Evolutionary conservation across 352 stramenopile genomes (phyloP), one percentile per base, ranked within the genome.

Genomic region (Saprolegnia diclina): DNA sequence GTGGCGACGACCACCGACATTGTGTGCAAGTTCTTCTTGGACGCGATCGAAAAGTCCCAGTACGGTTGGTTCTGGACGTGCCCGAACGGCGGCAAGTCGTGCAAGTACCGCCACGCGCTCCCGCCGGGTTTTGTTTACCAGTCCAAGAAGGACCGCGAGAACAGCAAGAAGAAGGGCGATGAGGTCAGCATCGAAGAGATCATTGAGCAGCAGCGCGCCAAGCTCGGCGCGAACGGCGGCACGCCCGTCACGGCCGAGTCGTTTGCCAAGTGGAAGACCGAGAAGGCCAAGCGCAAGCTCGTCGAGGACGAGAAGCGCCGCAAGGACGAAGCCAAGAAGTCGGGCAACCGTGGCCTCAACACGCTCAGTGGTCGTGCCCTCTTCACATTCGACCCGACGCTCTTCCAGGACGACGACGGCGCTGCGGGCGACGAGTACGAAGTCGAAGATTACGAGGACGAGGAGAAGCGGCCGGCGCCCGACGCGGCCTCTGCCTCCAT

Each of bases 1-100:
- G 77, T 78, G n/a, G 73, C 76, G 32, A 95, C 83, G 56, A 83
- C 90, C 62, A 95, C 87, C 22, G 87, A 95, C 69, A 95, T 95
- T 70, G 87, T 95, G 19, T 96, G 88, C 77, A 94, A 94, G 65
- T 79, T 91, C 74, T 96, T 96, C 67, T 76, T 96, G 74, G 88
- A 96, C 65, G 88, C 88, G 24, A 96, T 96, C 56, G 88, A 96
- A 63, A 92, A 92, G 76, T 90, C 83, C 26, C 74, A 92, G 57
- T 96, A 96, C 68, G 88, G 88, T 24, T 96, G 88, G 88, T 96
- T 96, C 76, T 96, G 88, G 88, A 80, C 89, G 16, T 96, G 88
- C 65, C 88, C 88, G 46, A 95, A 94, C 67, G 88, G 87, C 56
- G 87, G 87, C 38, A 76, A 86, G 35, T 73, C 76, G 50, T 92